Base-by-base conservation (phyloP, 2,329 filamentous ascomycete genomes). In the Cladobotryum protrusum region DNA sequence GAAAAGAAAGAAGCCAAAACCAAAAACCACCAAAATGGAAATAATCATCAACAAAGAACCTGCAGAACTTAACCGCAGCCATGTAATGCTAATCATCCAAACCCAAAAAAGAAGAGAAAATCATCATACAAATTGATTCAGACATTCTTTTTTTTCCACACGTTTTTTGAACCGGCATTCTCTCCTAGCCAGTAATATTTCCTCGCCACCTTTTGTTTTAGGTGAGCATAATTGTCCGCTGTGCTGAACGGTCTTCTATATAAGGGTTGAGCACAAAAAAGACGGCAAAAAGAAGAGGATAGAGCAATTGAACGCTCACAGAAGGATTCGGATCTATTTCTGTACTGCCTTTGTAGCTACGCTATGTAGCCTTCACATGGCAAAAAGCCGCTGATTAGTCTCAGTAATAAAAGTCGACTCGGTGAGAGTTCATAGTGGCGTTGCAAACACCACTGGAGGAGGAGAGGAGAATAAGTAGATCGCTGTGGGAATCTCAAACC, bases 81-180 rank as follows among this genome's bases (percentile, higher is more conserved):
- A 32, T 45, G 39, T 36, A 45, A 29, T 47, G 43, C 46, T 43
- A 9, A 49, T 41, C 47, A 41, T 52, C 51, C 48, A 54, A 48
- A 40, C 48, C 20, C 43, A 44, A 49, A 39, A 47, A 42, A 20
- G 37, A 32, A 45, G 45, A 42, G 17, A 33, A 29, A 43, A 24
- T 34, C 33, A 50, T 48, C 53, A 47, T 54, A 54, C 52, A 54
- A 33, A 43, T 39, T 41, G 39, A 43, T 13, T 24, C 48, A 37
- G 43, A 4, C 33, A 45, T 36, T 41, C 43, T 15, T 45, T 32
- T 9, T 11, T 35, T 14, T 15, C 33, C 41, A 17, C 14, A 14
- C 14, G 17, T 33, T 40, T 47, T n/a, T 4, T 18, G 20, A 1
- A 47, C 15, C 9, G 13, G 32, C 7, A 9, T 19, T 35, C 13